Evolutionary conservation across 805 yeast genomes (phyloP).

Genomic region (Phaffomyces opuntiae): DNA sequence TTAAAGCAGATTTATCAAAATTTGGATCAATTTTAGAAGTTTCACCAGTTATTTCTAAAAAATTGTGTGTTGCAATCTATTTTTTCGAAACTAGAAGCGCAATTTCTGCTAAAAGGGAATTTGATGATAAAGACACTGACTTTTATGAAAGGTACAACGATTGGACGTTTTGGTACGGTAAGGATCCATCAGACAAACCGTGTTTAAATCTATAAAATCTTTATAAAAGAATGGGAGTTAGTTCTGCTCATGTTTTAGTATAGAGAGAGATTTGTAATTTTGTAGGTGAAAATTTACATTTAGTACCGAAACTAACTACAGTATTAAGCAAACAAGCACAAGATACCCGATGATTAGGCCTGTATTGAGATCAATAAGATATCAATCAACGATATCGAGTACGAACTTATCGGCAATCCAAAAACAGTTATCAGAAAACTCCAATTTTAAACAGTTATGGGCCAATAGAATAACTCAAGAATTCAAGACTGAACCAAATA

Average conservation of each 20-base stretch:
- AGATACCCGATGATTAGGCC: background rate
- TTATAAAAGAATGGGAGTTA: background rate
- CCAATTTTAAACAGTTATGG: conserved; percentile 3
- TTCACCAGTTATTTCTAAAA: conserved; percentile 60
- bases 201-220: conserved; percentile 22
- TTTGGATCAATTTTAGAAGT: conserved; percentile 60
- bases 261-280: background rate
- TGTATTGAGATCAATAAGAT: background rate
- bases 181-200: conserved; percentile 57
- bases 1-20: conserved; percentile 41
- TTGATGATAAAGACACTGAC: conserved; percentile 27
- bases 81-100: conserved; percentile 55
- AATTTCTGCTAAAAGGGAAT: conserved; percentile 45
- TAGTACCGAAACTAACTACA: too few relatives aligned
- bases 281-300: too few relatives aligned
- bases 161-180: conserved; percentile 64
- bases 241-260: background rate
- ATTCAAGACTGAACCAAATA: background rate
- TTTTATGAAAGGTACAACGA: conserved; percentile 41
- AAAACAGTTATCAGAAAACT: background rate
- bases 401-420: background rate
- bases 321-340: background rate
- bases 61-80: conserved; percentile 52
- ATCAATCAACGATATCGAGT: background rate
- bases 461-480: background rate